These are phyloP conservation scores for Trichophyton benhamiae DNA, from an alignment of 2,329 filamentous ascomycete genomes.

Conservation along the genomic window DNA sequence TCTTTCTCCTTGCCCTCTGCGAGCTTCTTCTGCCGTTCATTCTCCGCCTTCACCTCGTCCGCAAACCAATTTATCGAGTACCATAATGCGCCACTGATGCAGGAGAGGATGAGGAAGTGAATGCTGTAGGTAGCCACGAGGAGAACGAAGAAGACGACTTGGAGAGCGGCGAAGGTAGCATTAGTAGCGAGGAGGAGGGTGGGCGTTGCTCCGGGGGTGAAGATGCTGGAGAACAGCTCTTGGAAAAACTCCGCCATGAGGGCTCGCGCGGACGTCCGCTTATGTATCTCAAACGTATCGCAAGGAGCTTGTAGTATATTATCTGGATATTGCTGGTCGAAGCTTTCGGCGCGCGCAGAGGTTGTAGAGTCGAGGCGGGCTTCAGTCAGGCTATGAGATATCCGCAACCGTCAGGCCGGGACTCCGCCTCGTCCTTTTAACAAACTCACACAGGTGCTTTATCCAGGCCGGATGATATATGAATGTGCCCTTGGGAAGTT, in stretches of 20 bases:
- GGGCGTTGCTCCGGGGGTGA: conserved; percentile 81
- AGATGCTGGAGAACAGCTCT: conserved; percentile 82
- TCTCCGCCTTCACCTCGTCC: conserved; percentile 39
- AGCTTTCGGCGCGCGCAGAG: neutral
- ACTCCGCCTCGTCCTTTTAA: neutral
- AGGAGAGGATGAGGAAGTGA: conserved; percentile 73
- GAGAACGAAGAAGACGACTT: conserved; percentile 62
- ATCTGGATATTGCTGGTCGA: neutral
- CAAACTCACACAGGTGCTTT: neutral
- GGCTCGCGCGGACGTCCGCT: neutral
- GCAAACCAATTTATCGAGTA: conserved; percentile 97
- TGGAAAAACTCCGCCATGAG: conserved; percentile 46
- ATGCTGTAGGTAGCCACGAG: conserved; percentile 73
- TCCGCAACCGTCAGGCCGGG: neutral
- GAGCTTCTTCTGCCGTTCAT: conserved; percentile 38
- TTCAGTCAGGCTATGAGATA: neutral
- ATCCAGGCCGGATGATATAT: conserved; percentile 2
- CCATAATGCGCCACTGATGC: conserved; percentile 74
- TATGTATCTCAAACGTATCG: too few species aligned
- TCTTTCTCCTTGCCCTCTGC: conserved; percentile 33
- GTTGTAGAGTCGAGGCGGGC: neutral
- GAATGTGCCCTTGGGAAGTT: neutral
- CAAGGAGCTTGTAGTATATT: neutral
- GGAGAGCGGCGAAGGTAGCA: conserved; percentile 72
- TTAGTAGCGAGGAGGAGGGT: conserved; percentile 85